Conservation (phyloP, 2,329 filamentous ascomycete species). For the Claviceps fusiformis region DNA sequence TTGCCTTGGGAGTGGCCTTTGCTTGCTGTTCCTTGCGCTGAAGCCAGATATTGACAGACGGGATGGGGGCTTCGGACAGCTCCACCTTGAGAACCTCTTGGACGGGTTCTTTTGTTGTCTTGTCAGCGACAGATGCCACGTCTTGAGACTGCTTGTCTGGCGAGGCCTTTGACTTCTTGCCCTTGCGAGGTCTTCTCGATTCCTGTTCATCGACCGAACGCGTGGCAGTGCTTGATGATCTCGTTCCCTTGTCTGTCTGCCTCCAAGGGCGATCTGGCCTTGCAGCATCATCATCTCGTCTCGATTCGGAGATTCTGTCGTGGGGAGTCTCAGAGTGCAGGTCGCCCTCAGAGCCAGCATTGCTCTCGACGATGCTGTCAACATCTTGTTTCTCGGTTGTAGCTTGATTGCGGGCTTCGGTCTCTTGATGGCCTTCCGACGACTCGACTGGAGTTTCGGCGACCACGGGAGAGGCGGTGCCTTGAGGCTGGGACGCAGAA, state of each 20-base stretch:
- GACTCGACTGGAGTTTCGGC: conserved; percentile 15
- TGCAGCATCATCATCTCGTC: conserved; percentile 25
- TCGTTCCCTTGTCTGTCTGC: conserved; percentile 34
- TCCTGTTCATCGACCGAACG: conserved; percentile 51
- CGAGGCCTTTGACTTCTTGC: conserved; percentile 44
- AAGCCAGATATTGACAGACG: conserved; percentile 78
- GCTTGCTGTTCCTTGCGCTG: conserved; percentile 56
- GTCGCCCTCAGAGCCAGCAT: conserved; percentile 26
- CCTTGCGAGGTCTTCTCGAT: conserved; percentile 34
- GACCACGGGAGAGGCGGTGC: conserved; percentile 13
- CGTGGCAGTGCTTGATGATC: conserved; percentile 47
- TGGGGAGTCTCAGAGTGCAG: conserved; percentile 20
- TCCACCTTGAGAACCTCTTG: conserved; percentile 43
- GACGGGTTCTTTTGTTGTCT: conserved; percentile 30
- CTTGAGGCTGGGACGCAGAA: conserved; percentile 13
- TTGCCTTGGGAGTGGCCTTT: conserved; percentile 31
- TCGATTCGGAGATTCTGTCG: conserved; percentile 19
- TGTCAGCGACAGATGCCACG: conserved; percentile 40
- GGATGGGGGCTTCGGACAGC: conserved; percentile 69
- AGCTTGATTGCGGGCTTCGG: conserved; percentile 10
- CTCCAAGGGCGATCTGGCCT: conserved; percentile 27
- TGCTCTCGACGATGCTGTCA: conserved; percentile 19
- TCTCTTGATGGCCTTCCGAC: conserved; percentile 11
- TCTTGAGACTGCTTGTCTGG: conserved; percentile 29
- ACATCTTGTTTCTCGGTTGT: conserved; percentile 20